Percentiles rank a stretch among this genome's conserved stretches.
Evolutionary conservation across 2,329 filamentous ascomycete genomes (phyloP).

Genomic region (Ophiostoma montium): DNA sequence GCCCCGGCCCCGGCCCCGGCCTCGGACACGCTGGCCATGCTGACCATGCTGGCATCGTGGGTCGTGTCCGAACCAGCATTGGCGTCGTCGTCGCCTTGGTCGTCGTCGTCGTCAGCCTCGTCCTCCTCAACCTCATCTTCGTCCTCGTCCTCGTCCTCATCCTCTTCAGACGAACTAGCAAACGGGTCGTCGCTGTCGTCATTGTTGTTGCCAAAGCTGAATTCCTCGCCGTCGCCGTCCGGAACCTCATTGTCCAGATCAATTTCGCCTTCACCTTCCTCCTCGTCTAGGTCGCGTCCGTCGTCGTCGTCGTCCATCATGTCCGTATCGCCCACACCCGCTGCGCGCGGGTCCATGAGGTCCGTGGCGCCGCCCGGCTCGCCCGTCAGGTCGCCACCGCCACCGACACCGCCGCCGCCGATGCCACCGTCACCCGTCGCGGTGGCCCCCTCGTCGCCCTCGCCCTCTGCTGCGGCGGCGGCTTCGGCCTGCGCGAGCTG

Average conservation of each 20-base stretch:
- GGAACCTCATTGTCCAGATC: conserved; percentile 65
- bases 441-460: conserved; percentile 28
- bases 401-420: neutral
- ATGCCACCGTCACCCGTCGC: conserved; percentile 15
- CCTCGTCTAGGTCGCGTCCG: conserved; percentile 27
- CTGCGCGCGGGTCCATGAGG: conserved; percentile 6
- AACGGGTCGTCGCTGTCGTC: conserved; percentile 24
- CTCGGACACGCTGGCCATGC: neutral
- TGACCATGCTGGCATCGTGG: neutral
- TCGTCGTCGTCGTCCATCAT: conserved; percentile 24
- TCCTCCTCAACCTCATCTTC: neutral
- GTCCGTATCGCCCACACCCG: conserved; percentile 26
- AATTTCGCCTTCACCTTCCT: conserved; percentile 36
- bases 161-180: conserved; percentile 17
- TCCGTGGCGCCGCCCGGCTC: conserved; percentile 51
- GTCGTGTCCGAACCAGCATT: too few relatives aligned
- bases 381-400: conserved; percentile 45
- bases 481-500: conserved; percentile 44
- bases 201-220: conserved; percentile 33
- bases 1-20: neutral
- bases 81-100: neutral
- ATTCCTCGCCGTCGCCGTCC: conserved; percentile 43
- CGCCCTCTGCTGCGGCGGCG: neutral
- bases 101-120: conserved; percentile 24
- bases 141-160: conserved; percentile 25